Evolutionary conservation across 2,329 filamentous ascomycete species (phyloP).

Genomic region (Arachnomyces sp.): DNA sequence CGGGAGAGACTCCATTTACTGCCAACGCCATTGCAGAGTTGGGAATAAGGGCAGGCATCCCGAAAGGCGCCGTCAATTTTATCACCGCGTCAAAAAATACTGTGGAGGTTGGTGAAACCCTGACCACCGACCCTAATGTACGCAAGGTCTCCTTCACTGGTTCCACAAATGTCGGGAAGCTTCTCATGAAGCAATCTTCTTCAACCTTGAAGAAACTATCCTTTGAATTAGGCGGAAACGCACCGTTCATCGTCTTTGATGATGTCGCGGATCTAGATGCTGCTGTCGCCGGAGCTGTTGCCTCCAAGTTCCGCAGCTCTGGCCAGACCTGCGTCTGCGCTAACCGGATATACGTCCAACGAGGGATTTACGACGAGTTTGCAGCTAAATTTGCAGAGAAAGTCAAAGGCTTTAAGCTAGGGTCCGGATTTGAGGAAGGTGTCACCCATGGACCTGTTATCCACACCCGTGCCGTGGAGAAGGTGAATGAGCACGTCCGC

Average conservation of each 20-base stretch:
- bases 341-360: slow-evolving; percentile 48
- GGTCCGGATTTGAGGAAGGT: slow-evolving; percentile 38
- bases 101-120: slow-evolving; percentile 63
- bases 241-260: slow-evolving; percentile 94
- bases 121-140: slow-evolving; percentile 69
- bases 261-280: slow-evolving; percentile 75
- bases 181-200: slow-evolving; percentile 87
- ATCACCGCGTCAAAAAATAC: slow-evolving; percentile 76
- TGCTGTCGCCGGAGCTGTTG: slow-evolving; percentile 74
- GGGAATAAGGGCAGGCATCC: slow-evolving; percentile 77
- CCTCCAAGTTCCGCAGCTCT: slow-evolving; percentile 86
- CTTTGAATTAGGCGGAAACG: slow-evolving; percentile 89
- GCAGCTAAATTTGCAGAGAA: slow-evolving; percentile 48
- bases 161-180: slow-evolving; percentile 54
- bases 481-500: slow-evolving; percentile 71
- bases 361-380: slow-evolving; percentile 47
- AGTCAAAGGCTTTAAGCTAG: slow-evolving; percentile 44
- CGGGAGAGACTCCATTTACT: slow-evolving; percentile 86
- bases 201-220: slow-evolving; percentile 78
- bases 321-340: slow-evolving; percentile 94
- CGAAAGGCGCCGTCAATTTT: slow-evolving; percentile 83
- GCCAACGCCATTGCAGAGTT: slow-evolving; percentile 82
- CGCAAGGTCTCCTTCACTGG: slow-evolving; percentile 95
- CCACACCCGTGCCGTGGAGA: slow-evolving; percentile 70
- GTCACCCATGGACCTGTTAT: slow-evolving; percentile 49